Percentiles rank a stretch among this genome's conserved stretches.
phyloP scores from a whole-genome alignment of 176 grass and related monocot species.

The Phragmites australis region DNA sequence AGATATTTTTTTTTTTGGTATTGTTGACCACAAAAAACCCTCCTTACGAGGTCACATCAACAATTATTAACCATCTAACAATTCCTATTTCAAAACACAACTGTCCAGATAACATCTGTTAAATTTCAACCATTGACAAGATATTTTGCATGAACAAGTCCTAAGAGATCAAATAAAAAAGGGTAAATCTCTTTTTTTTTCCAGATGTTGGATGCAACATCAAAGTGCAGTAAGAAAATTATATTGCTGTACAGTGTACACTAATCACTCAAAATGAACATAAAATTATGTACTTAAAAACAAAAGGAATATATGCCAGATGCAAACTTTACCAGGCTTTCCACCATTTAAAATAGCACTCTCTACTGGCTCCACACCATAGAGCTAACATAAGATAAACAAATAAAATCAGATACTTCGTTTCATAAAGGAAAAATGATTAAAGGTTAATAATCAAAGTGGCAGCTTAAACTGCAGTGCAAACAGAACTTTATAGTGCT shows the following conservation, averaged over 20 bases:
- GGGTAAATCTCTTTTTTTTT: neutral
- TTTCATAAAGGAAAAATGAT: constrained; percentile 13
- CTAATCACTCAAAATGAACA: neutral
- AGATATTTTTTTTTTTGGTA: constrained; percentile 2
- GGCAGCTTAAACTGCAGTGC: neutral
- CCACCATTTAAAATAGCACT: constrained; percentile 83
- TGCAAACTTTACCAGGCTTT: constrained; percentile 69
- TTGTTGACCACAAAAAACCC: neutral
- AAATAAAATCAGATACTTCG: constrained; percentile 27
- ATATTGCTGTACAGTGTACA: neutral
- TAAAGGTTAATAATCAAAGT: constrained; percentile 1
- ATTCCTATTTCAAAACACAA: neutral
- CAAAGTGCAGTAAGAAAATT: neutral
- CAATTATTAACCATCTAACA: neutral
- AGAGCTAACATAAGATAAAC: constrained; percentile 53
- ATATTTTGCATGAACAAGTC: constrained; percentile 10
- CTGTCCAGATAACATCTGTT: neutral
- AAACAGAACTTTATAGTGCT: neutral
- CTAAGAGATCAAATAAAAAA: constrained; percentile 4
- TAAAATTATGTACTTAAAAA: neutral
- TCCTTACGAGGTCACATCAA: neutral
- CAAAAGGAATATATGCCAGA: neutral
- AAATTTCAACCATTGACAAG: neutral
- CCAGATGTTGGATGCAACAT: neutral
- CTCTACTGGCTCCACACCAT: constrained; percentile 83